phyloP scores from a whole-genome alignment of 306 rosid genomes.

The Nissolia schottii region DNA sequence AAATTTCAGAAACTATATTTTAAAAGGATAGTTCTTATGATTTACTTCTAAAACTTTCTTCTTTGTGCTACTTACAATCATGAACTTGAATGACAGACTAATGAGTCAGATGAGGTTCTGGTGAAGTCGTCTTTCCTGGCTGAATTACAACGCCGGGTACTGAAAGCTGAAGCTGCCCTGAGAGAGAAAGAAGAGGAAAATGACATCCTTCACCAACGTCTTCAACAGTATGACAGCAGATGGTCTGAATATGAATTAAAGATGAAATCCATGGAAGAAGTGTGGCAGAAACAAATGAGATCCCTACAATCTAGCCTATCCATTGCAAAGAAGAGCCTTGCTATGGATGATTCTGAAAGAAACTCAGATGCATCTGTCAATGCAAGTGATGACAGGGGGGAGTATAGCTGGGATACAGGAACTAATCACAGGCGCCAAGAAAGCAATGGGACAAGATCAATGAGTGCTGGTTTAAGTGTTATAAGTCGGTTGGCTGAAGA shows the following conservation, averaged over 20 bases:
- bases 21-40: neutral
- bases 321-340: conserved; percentile 96
- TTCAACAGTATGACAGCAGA: conserved; percentile 90
- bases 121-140: conserved; percentile 93
- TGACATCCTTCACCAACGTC: conserved; percentile 94
- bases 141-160: conserved; percentile 91
- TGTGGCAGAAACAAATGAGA: conserved; percentile 99
- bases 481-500: conserved; percentile 94
- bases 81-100: conserved; percentile 46
- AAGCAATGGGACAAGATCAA: conserved; percentile 83
- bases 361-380: conserved; percentile 88
- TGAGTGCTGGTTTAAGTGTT: conserved; percentile 96
- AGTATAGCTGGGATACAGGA: conserved; percentile 71
- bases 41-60: neutral
- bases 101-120: conserved; percentile 76
- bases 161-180: conserved; percentile 87
- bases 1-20: conserved; percentile 7
- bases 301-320: conserved; percentile 97
- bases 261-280: conserved; percentile 99
- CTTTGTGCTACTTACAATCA: conserved; percentile 15
- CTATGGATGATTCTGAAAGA: conserved; percentile 86
- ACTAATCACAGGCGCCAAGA: conserved; percentile 62
- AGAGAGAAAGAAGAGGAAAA: conserved; percentile 98
- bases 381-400: conserved; percentile 81
- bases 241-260: conserved; percentile 97